Conservation (phyloP, 176 grass and related monocot species). For the maize (Zea mays) region DNA sequence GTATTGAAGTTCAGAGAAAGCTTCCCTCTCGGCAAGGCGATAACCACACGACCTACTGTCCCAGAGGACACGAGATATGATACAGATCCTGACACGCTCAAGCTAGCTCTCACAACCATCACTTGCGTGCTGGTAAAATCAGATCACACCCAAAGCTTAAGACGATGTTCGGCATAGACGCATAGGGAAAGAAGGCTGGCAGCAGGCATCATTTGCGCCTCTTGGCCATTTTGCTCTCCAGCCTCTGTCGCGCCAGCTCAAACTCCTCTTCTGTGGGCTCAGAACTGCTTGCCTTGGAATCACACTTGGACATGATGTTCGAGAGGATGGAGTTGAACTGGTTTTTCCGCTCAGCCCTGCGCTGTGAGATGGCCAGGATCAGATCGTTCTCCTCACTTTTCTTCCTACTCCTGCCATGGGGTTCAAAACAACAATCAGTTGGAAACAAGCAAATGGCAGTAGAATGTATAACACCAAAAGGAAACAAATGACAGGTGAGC, state of each 20-base stretch:
- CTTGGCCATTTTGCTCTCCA: conserved; percentile 58
- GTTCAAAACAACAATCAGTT: not conserved
- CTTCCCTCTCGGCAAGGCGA: not conserved
- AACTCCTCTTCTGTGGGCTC: conserved; percentile 93
- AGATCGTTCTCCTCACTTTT: conserved; percentile 58
- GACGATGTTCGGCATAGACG: not conserved
- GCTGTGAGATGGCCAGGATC: conserved; percentile 62
- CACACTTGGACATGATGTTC: conserved; percentile 64
- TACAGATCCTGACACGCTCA: not conserved
- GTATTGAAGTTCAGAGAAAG: not conserved
- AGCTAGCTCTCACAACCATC: not conserved
- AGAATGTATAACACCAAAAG: too few relatives aligned
- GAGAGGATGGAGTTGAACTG: conserved; percentile 37
- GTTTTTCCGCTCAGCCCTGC: conserved; percentile 59
- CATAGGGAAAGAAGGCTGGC: not conserved
- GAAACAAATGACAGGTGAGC: not conserved
- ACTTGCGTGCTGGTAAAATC: not conserved
- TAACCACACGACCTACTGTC: not conserved
- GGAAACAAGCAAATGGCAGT: not conserved
- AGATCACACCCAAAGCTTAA: not conserved
- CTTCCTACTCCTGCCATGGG: conserved; percentile 51
- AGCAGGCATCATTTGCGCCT: conserved; percentile 36
- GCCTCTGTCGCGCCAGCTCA: conserved; percentile 56
- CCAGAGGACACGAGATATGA: not conserved
- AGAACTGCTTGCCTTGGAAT: conserved; percentile 42